phyloP scores from a whole-genome alignment of 2,329 filamentous ascomycete genomes.

The Pseudogymnoascus sp. region DNA sequence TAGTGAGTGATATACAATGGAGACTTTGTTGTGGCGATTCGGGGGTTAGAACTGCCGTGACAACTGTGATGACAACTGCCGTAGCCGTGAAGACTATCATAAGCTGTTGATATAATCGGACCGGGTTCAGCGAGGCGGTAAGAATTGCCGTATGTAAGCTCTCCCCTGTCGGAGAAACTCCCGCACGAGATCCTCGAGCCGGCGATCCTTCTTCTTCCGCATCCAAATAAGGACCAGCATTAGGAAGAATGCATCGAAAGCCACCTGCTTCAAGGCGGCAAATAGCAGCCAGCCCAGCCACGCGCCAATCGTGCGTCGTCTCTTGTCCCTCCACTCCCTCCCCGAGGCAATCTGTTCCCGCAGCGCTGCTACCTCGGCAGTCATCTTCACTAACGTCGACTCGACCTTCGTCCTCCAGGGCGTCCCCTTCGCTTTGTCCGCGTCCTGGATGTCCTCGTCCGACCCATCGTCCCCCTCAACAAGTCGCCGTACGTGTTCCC shows the following conservation, averaged over 20 bases:
- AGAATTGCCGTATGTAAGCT: constrained; percentile 49
- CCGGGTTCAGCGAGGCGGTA: constrained; percentile 38
- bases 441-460: constrained; percentile 33
- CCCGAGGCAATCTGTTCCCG: constrained; percentile 81
- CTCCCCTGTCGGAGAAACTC: constrained; percentile 48
- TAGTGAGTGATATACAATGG: constrained; percentile 2
- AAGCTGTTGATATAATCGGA: neutral
- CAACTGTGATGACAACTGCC: neutral
- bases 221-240: constrained; percentile 62
- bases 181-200: constrained; percentile 65
- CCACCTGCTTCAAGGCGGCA: constrained; percentile 61
- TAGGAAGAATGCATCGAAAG: constrained; percentile 61
- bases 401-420: constrained; percentile 80
- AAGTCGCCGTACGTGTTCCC: constrained; percentile 39
- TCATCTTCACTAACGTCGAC: constrained; percentile 76
- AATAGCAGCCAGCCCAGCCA: constrained; percentile 67
- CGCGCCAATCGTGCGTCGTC: constrained; percentile 52
- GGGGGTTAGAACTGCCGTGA: neutral
- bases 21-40: neutral
- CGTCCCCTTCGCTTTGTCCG: constrained; percentile 33
- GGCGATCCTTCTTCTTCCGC: constrained; percentile 58
- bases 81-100: neutral
- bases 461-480: constrained; percentile 39
- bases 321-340: constrained; percentile 59
- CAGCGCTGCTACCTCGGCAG: constrained; percentile 83